These are phyloP conservation scores for Aspergillus puulaauensis DNA, from an alignment of 2,329 filamentous ascomycete species.

Conservation along the genomic window DNA sequence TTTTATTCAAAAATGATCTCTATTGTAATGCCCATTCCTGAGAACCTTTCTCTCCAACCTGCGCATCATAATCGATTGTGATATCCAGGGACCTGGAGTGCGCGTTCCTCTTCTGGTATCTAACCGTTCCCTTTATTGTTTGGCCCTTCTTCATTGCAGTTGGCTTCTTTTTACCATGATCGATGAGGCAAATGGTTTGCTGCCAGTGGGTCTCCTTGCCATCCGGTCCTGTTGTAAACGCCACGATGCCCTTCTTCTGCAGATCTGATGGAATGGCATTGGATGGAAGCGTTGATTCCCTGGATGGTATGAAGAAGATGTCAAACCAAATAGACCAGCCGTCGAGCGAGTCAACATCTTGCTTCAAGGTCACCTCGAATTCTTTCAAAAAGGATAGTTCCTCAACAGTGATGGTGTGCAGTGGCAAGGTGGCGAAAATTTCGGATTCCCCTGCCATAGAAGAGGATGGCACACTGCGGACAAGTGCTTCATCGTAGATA, in stretches of 20 bases:
- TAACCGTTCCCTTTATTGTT: conserved; percentile 65
- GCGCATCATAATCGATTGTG: conserved; percentile 60
- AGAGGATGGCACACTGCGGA: conserved; percentile 65
- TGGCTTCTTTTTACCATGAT: conserved; percentile 53
- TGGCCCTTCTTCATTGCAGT: conserved; percentile 54
- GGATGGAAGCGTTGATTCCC: conserved; percentile 49
- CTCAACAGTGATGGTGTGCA: conserved; percentile 68
- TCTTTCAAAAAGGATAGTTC: conserved; percentile 74
- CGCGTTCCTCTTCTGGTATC: conserved; percentile 67
- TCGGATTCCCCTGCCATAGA: conserved; percentile 54
- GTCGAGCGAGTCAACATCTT: conserved; percentile 70
- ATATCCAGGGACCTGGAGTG: conserved; percentile 70
- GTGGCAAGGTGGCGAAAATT: conserved; percentile 72
- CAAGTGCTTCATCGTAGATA: conserved; percentile 77
- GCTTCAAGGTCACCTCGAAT: conserved; percentile 63
- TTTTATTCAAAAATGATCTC: conserved; percentile 15
- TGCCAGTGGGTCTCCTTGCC: conserved; percentile 85
- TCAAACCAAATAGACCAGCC: conserved; percentile 94
- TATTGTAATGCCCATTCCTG: conserved; percentile 45
- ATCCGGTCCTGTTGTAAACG: conserved; percentile 83
- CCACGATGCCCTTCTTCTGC: conserved; percentile 63
- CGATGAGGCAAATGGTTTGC: conserved; percentile 73
- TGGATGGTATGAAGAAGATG: conserved; percentile 76
- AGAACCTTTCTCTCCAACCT: conserved; percentile 40
- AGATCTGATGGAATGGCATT: conserved; percentile 61